Evolutionary conservation across 1,284 basidiomycete genomes (phyloP).

Genomic region (Farysia itapuensis): DNA sequence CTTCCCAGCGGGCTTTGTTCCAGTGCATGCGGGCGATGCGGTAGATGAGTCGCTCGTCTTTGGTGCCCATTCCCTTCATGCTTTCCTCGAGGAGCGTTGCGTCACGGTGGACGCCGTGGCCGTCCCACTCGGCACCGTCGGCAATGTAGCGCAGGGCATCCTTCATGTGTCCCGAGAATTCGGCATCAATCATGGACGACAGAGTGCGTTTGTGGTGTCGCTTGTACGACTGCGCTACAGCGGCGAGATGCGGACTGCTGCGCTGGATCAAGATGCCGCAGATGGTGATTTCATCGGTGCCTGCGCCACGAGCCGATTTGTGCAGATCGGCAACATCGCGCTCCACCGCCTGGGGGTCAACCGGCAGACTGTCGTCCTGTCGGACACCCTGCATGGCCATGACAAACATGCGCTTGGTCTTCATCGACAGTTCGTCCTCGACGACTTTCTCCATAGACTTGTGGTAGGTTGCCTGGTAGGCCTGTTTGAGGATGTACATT

Average conservation of each 20-base stretch:
- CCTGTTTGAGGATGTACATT: constrained; percentile 54
- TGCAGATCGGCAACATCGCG: constrained; percentile 29
- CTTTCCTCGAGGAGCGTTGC: constrained; percentile 52
- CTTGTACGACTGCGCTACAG: constrained; percentile 52
- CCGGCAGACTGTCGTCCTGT: constrained; percentile 41
- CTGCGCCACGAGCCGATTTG: constrained; percentile 36
- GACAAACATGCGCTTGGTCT: constrained; percentile 54
- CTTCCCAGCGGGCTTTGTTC: constrained; percentile 49
- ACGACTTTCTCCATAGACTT: constrained; percentile 55
- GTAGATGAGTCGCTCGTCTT: constrained; percentile 44
- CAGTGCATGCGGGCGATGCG: constrained; percentile 53
- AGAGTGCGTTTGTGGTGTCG: constrained; percentile 29
- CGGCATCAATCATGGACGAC: constrained; percentile 48
- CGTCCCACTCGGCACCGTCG: constrained; percentile 54
- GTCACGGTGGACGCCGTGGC: constrained; percentile 50
- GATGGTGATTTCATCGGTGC: constrained; percentile 52
- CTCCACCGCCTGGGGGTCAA: constrained; percentile 35
- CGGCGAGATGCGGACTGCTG: constrained; percentile 49
- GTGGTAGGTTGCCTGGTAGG: constrained; percentile 45
- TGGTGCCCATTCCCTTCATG: constrained; percentile 58
- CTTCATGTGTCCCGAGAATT: constrained; percentile 56
- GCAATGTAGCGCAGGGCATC: constrained; percentile 54
- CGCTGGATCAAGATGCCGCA: constrained; percentile 56
- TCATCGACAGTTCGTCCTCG: constrained; percentile 55
- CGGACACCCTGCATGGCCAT: constrained; percentile 54